Conservation (phyloP, 192 early-diverging fungal species). For the Backusella mclennaniae region DNA sequence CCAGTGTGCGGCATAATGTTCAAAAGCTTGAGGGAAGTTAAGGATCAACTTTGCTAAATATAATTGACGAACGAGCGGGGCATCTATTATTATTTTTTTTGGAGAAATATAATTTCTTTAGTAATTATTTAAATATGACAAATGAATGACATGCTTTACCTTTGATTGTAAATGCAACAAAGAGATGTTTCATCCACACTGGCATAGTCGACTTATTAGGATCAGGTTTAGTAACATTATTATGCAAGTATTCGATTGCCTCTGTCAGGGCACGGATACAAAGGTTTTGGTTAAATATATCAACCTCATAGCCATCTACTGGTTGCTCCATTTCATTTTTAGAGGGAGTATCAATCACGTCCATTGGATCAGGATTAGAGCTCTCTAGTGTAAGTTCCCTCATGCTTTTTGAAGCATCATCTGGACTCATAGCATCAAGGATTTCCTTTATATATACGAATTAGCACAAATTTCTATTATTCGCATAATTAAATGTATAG, state of each 20-base stretch:
- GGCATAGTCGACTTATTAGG: conserved; percentile 46
- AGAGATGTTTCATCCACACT: conserved; percentile 62
- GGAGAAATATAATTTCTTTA: background rate
- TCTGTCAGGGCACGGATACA: conserved; percentile 64
- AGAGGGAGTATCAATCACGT: background rate
- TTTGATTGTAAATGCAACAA: conserved; percentile 42
- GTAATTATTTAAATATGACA: background rate
- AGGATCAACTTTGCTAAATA: conserved; percentile 67
- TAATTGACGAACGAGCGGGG: conserved; percentile 25
- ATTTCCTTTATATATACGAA: background rate
- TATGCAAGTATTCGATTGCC: conserved; percentile 54
- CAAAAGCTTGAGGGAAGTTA: conserved; percentile 63
- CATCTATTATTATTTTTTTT: background rate
- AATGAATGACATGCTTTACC: conserved; percentile 22
- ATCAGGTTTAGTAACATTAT: conserved; percentile 35
- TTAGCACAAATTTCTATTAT: background rate
- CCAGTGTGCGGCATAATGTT: conserved; percentile 56
- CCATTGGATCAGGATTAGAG: background rate
- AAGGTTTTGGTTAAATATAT: conserved; percentile 57
- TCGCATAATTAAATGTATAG: background rate
- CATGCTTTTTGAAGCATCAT: background rate
- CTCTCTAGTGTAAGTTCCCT: background rate
- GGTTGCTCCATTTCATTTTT: background rate
- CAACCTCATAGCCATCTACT: conserved; percentile 41
- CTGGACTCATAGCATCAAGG: background rate